Percentiles rank a stretch among this genome's conserved stretches.
Conservation (phyloP, 1,139 yeast species). For the Yamadazyma sp. region DNA sequence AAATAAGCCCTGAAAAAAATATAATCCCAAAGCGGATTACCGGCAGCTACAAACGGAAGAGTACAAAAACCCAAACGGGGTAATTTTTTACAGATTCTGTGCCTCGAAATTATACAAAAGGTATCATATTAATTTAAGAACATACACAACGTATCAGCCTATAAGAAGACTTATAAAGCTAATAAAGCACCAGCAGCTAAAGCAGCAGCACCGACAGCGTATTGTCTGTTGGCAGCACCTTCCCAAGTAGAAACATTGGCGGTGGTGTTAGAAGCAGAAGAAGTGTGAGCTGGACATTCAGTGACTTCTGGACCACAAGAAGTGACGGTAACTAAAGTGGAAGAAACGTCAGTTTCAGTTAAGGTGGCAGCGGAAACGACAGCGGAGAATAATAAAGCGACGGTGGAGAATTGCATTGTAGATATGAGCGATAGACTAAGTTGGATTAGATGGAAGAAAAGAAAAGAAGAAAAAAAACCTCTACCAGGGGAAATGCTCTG, state of each 20-base stretch:
- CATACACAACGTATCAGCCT: slow-evolving; percentile 10
- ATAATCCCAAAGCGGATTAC: too few species aligned
- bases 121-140: slow-evolving; percentile 16
- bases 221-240: slow-evolving; percentile 31
- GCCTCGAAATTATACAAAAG: slow-evolving; percentile 5
- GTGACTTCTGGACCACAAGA: slow-evolving; percentile 40
- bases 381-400: slow-evolving; percentile 27
- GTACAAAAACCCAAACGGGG: slow-evolving; percentile 1
- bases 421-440: slow-evolving; percentile 20
- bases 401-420: slow-evolving; percentile 21
- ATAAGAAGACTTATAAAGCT: slow-evolving; percentile 37
- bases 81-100: too few species aligned
- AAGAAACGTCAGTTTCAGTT: slow-evolving; percentile 28
- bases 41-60: not conserved
- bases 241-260: slow-evolving; percentile 38
- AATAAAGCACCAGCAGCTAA: slow-evolving; percentile 51
- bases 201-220: slow-evolving; percentile 47
- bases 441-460: slow-evolving; percentile 14
- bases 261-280: slow-evolving; percentile 25
- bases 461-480: slow-evolving; percentile 4
- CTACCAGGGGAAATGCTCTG: not conserved
- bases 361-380: slow-evolving; percentile 34
- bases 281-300: slow-evolving; percentile 38
- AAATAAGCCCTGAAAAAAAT: too few species aligned
- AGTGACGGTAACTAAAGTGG: slow-evolving; percentile 42